phyloP scores from a whole-genome alignment of 257 asterid species.

The Scutellaria baicalensis region DNA sequence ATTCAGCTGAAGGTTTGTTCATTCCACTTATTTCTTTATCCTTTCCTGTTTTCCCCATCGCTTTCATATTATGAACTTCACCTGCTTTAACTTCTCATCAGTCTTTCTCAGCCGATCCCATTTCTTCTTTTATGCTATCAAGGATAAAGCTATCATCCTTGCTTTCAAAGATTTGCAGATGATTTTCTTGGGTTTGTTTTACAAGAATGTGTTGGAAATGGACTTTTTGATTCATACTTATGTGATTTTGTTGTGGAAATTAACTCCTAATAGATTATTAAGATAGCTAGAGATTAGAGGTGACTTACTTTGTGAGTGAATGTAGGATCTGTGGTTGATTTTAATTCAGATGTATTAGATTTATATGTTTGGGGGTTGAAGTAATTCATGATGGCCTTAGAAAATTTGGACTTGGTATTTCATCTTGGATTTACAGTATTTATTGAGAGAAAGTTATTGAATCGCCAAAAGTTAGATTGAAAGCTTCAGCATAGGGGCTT shows the following conservation, averaged over 20 bases:
- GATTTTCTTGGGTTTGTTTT: not conserved
- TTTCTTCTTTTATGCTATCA: not conserved
- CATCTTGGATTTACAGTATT: not conserved
- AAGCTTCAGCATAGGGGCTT: not conserved
- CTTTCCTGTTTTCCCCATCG: not conserved
- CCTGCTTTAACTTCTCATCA: too few species aligned
- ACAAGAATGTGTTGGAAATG: not conserved
- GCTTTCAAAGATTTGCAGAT: not conserved
- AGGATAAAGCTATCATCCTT: not conserved
- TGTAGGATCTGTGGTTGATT: slow-evolving; percentile 9
- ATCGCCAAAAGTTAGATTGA: not conserved
- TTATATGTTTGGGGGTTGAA: not conserved
- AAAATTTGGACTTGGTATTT: not conserved
- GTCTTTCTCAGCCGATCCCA: not conserved
- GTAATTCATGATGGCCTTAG: not conserved
- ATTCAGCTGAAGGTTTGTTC: slow-evolving; percentile 75
- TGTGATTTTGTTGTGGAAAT: not conserved
- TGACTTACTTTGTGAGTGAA: not conserved
- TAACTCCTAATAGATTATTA: not conserved
- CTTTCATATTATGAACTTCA: not conserved
- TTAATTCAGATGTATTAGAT: not conserved
- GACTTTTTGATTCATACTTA: slow-evolving; percentile 4
- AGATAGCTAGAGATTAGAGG: not conserved
- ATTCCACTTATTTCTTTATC: not conserved
- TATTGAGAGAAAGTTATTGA: not conserved